These are phyloP conservation scores for Neonectria neomacrospora DNA, from an alignment of 2,329 filamentous ascomycete species.

Conservation along the genomic window DNA sequence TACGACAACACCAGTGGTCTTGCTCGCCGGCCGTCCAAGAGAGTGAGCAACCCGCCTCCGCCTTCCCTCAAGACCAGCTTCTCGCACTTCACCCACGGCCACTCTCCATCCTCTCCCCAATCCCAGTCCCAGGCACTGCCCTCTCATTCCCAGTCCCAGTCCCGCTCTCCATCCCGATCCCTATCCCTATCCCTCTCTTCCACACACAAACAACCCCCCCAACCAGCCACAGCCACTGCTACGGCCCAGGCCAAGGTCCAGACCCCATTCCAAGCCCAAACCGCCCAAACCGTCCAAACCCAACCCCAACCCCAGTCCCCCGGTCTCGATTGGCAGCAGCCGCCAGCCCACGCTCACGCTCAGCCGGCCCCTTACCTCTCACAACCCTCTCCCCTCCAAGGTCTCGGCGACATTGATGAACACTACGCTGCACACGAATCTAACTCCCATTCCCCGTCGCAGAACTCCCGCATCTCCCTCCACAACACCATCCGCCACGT, in stretches of 20 bases:
- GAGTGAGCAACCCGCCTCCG: slow-evolving; percentile 59
- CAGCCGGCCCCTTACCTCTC: slow-evolving; percentile 49
- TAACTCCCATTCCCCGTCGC: slow-evolving; percentile 54
- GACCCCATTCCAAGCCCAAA: slow-evolving; percentile 38
- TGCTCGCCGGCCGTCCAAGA: slow-evolving; percentile 67
- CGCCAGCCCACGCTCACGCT: slow-evolving; percentile 22
- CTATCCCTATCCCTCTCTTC: slow-evolving; percentile 27
- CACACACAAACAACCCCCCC: slow-evolving; percentile 30
- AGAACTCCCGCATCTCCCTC: slow-evolving; percentile 52
- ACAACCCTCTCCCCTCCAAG: slow-evolving; percentile 59
- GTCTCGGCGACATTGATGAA: slow-evolving; percentile 55
- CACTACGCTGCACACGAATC: slow-evolving; percentile 51
- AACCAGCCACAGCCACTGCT: slow-evolving; percentile 36
- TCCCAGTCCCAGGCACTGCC: slow-evolving; percentile 15
- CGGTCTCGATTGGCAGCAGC: slow-evolving; percentile 37
- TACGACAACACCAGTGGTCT: slow-evolving; percentile 63
- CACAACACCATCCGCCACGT: slow-evolving; percentile 61
- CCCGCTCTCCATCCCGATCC: slow-evolving; percentile 25
- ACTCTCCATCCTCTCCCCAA: slow-evolving; percentile 30
- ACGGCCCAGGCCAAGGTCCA: slow-evolving; percentile 30
- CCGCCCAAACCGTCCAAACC: slow-evolving; percentile 38
- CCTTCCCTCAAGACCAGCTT: slow-evolving; percentile 57
- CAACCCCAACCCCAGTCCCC: slow-evolving; percentile 36
- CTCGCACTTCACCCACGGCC: slow-evolving; percentile 39
- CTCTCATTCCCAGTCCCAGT: slow-evolving; percentile 21